phyloP scores from a whole-genome alignment of 2,329 filamentous ascomycete species.

The Diaporthe velutina region DNA sequence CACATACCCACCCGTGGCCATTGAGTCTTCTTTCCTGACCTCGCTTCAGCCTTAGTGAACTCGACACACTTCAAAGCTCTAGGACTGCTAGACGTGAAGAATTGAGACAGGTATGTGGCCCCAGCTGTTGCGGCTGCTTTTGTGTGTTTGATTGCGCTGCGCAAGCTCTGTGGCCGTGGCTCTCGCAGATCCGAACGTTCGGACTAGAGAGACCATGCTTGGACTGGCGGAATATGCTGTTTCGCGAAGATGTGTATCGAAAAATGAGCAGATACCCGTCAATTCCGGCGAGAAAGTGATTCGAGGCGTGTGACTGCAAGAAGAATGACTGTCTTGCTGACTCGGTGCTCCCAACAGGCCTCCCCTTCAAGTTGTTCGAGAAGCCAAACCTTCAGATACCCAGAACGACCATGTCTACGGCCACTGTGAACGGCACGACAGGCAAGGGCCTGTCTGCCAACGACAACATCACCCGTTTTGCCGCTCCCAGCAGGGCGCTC shows the following conservation, averaged over 20 bases:
- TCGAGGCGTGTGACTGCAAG: neutral
- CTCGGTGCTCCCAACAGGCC: slow-evolving; percentile 3
- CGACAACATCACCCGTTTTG: slow-evolving; percentile 98
- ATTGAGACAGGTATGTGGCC: slow-evolving; percentile 36
- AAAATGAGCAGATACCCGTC: neutral
- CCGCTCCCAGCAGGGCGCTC: slow-evolving; percentile 89
- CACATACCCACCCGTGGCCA: slow-evolving; percentile 35
- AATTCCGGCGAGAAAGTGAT: neutral
- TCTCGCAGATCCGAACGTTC: neutral
- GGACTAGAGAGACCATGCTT: neutral
- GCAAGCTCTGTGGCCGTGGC: slow-evolving; percentile 8
- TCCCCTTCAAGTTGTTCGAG: slow-evolving; percentile 33
- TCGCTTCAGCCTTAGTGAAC: slow-evolving; percentile 32
- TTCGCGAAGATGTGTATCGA: neutral
- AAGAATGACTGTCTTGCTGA: neutral
- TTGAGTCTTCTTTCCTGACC: slow-evolving; percentile 35
- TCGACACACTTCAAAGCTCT: slow-evolving; percentile 32
- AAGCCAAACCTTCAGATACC: slow-evolving; percentile 38
- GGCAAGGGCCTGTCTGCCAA: slow-evolving; percentile 78
- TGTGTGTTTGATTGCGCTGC: neutral
- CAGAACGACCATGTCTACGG: slow-evolving; percentile 63
- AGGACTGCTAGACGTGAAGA: slow-evolving; percentile 33
- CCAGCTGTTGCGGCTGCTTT: neutral
- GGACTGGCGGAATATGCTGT: neutral
- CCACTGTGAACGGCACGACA: slow-evolving; percentile 63